Base-by-base conservation (phyloP, 768 basidiomycete genomes). In the Suillus ampliporus region DNA sequence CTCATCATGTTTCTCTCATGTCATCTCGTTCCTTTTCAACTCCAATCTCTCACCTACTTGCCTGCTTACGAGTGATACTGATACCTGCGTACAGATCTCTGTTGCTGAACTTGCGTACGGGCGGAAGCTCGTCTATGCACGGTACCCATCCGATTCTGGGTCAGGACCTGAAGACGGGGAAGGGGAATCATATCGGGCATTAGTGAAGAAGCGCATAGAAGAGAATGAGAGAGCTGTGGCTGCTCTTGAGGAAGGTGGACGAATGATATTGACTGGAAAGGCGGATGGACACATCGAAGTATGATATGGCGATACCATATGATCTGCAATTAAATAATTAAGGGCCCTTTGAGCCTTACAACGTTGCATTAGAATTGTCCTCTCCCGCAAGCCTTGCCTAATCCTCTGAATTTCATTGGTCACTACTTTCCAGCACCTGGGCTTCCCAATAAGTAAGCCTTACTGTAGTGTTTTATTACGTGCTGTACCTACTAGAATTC, bases 101-200 rank as follows among this genome's bases (percentile, higher is more conserved):
- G 68, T 74, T 5, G 91, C 92, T 0, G 80, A 88, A 60, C 80
- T 93, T 57, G 90, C 88, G 1, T 94, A 86, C 65, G 82, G 73
- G 14, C 75, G 70, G 37, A 52, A 74, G 11, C 75, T 90, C 0
- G 69, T 72, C 5, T 94, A 86, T 64, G 83, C 83, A 40, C 82
- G 85, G 15, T 87, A 83, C 72, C 89, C 90, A 19, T 78, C 82
- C 0, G 23, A 26, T 28, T 28, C 38, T 13, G 38, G 19, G 21
- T 38, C 53, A 21, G 35, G 19, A 9, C 4, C 9, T 1, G 23
- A 38, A 56, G 54, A 40, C 17, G 10, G 3, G 15, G 21, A 54
- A 56, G 80, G 79, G 3, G 65, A 65, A 31, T 65, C 74, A 44
- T 74, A 76, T 56, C 60, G 40, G 43, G 40, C 60, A 3, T 43